Base-by-base conservation (phyloP, 2,329 filamentous ascomycete genomes). In the Neonectria magnoliae region DNA sequence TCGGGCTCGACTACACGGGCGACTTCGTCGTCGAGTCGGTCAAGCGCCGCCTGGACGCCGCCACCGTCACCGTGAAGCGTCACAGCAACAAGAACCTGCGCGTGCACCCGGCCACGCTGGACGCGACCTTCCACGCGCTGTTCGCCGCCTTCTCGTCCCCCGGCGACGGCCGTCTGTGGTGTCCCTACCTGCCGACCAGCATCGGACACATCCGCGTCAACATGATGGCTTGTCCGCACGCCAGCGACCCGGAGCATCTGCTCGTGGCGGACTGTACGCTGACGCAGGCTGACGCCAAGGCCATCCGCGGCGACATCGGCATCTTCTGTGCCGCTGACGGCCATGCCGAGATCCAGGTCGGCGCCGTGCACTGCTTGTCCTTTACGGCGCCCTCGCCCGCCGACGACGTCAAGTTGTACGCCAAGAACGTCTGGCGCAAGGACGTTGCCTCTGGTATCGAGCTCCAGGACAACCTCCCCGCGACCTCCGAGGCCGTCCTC, bases 81-180 rank as follows among this genome's bases (percentile, higher is more conserved):
- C 58, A 44, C 44, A 16, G 27, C 36, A 36, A 36, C 38, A 42
- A 53, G 48, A 36, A 50, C 56, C 64, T 47, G 33, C 58, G 52
- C 58, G 60, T 57, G 57, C 65, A 45, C 57, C 65, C 38, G 52
- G 62, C 44, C 44, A 64, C 47, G 16, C 59, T 48, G 29, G 57
- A 60, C 27, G 27, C 29, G 8, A 48, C 47, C 10, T 52, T 60
- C 27, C 57, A 60, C 29, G 36, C 47, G 18, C 22, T 53, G 44
- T 52, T 60, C 20, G 42, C 36, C 25, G 57, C 57, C 16, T 60
- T 53, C 31, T 48, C 36, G n/a, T 47, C 38, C 16, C 55, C 55
- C 16, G 45, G 47, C 36, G 48, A 57, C 31, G 45, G 55, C 10
- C 55, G 55, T 18, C 44, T 57, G 14, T 47, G 55, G 22, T 45